Evolutionary conservation across 2,329 filamentous ascomycete genomes (phyloP).

Genomic region (Diatrype stigma): DNA sequence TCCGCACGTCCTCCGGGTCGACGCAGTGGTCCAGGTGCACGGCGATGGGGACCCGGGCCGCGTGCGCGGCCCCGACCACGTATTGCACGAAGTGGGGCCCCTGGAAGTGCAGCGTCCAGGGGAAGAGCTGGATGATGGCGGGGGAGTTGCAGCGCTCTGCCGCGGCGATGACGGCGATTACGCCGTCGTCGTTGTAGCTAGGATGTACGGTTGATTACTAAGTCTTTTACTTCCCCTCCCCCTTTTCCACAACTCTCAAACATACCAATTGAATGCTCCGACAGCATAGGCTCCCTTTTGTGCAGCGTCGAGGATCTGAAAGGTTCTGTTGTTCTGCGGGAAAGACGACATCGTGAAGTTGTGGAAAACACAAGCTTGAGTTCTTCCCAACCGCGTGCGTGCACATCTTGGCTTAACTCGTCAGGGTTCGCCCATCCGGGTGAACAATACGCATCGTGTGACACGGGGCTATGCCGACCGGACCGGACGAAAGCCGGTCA

Average conservation of each 20-base stretch:
- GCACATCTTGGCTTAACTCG: no score
- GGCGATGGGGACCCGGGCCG: conserved; percentile 47
- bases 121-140: conserved; percentile 62
- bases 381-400: no score
- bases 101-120: conserved; percentile 60
- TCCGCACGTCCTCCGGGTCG: conserved; percentile 37
- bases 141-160: conserved; percentile 57
- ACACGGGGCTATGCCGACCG: no score
- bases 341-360: conserved; percentile 1
- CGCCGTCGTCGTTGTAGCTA: conserved; percentile 57
- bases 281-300: conserved; percentile 40
- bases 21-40: conserved; percentile 58
- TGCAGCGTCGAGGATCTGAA: conserved; percentile 43
- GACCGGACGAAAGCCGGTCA: no score
- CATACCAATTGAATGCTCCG: conserved; percentile 41
- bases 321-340: conserved; percentile 17
- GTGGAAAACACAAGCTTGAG: not conserved
- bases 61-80: conserved; percentile 43
- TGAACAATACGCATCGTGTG: no score
- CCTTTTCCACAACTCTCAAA: not conserved
- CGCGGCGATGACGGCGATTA: conserved; percentile 57
- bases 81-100: conserved; percentile 43
- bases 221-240: no score
- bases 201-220: not conserved
- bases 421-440: no score